Evolutionary conservation across 192 early-diverging fungal species (phyloP).

Genomic region (Haplosporangium gracile): DNA sequence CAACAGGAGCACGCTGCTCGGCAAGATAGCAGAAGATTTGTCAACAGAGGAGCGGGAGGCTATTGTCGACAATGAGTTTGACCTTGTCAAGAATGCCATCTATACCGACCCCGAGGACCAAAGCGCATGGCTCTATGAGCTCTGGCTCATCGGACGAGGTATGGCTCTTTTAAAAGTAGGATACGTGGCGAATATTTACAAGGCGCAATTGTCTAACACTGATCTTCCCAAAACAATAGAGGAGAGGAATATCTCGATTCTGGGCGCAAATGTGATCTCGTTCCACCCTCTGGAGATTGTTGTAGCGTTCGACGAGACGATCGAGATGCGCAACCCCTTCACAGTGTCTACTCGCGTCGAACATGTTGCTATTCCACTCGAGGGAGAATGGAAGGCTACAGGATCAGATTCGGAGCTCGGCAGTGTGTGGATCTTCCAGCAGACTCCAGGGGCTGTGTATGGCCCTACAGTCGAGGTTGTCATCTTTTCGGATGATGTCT

Average conservation of each 20-base stretch:
- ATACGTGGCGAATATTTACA: neutral
- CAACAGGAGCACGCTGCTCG: constrained; percentile 88
- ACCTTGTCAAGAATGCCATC: constrained; percentile 89
- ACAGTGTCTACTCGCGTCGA: constrained; percentile 38
- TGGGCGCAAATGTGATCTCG: constrained; percentile 49
- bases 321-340: constrained; percentile 35
- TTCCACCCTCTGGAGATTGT: constrained; percentile 48
- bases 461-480: constrained; percentile 47
- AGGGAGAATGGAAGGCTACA: constrained; percentile 54
- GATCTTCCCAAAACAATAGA: constrained; percentile 15
- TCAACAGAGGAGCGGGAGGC: constrained; percentile 57
- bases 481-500: constrained; percentile 38
- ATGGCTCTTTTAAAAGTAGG: neutral
- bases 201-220: neutral
- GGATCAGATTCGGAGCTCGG: constrained; percentile 34
- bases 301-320: constrained; percentile 56
- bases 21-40: constrained; percentile 60
- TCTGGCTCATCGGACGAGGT: constrained; percentile 88
- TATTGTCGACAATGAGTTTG: constrained; percentile 73
- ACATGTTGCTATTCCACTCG: constrained; percentile 18
- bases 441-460: constrained; percentile 18
- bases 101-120: constrained; percentile 98
- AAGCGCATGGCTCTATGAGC: constrained; percentile 96
- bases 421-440: constrained; percentile 50
- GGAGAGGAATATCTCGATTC: constrained; percentile 34